These are phyloP conservation scores for Acacia pycnantha DNA, from an alignment of 331 rosid species.

Conservation along the genomic window DNA sequence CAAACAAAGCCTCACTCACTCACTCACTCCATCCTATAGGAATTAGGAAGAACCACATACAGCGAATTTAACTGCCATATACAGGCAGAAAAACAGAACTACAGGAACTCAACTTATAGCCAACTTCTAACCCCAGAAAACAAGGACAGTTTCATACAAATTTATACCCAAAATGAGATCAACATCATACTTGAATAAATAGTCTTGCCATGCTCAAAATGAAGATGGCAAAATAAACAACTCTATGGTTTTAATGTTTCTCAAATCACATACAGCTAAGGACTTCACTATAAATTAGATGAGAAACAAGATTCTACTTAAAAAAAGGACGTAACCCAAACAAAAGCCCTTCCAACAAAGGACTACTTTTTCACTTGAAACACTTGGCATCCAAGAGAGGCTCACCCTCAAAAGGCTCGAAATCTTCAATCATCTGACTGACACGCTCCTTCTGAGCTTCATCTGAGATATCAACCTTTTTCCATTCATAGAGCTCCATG, in stretches of 20 bases:
- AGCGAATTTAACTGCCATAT: background rate
- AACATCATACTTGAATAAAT: background rate
- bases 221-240: background rate
- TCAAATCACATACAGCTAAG: constrained; percentile 2
- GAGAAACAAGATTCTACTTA: background rate
- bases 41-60: no score
- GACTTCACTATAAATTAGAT: background rate
- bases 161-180: background rate
- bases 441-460: background rate
- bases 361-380: background rate
- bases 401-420: background rate
- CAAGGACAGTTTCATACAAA: background rate
- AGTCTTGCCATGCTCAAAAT: background rate
- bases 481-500: background rate
- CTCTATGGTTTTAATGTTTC: background rate
- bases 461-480: background rate
- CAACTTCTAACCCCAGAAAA: background rate
- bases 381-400: background rate
- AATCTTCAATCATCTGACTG: background rate
- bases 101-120: background rate
- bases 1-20: no score
- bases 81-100: background rate
- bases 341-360: background rate
- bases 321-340: background rate
- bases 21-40: no score